phyloP scores from a whole-genome alignment of 805 yeast species.

The Candida loeiensis region DNA sequence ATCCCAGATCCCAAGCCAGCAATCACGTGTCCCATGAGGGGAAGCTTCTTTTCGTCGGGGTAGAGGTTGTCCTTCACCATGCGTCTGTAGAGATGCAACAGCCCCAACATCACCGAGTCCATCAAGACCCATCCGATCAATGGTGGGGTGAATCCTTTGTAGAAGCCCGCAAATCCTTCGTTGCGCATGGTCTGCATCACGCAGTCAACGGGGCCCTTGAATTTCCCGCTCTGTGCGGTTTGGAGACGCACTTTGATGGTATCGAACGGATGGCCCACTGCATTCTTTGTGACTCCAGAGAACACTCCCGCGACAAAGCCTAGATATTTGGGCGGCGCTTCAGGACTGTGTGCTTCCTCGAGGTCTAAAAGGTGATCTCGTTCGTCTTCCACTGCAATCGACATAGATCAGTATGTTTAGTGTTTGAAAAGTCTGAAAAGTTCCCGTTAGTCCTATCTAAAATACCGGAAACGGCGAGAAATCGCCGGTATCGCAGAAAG shows the following conservation, averaged over 20 bases:
- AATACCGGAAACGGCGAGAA: not conserved
- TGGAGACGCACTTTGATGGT: conserved; percentile 85
- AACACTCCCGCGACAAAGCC: conserved; percentile 89
- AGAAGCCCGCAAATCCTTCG: conserved; percentile 78
- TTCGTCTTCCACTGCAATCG: conserved; percentile 25
- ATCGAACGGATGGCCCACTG: conserved; percentile 92
- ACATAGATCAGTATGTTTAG: too few species aligned
- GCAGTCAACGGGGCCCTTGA: conserved; percentile 82
- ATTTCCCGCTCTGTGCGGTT: conserved; percentile 55
- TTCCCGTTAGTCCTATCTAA: not conserved
- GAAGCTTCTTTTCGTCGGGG: conserved; percentile 58
- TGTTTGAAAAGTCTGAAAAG: not conserved
- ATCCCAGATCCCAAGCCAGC: conserved; percentile 85
- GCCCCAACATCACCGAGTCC: conserved; percentile 91
- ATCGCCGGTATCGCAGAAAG: too few species aligned
- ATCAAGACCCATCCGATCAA: conserved; percentile 89
- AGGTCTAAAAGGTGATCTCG: conserved; percentile 22
- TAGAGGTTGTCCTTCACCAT: conserved; percentile 63
- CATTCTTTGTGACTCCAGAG: conserved; percentile 81
- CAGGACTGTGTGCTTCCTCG: conserved; percentile 10
- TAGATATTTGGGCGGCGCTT: conserved; percentile 47
- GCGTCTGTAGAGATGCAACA: conserved; percentile 72
- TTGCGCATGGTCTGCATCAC: conserved; percentile 63
- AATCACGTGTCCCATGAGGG: conserved; percentile 67
- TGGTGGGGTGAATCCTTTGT: conserved; percentile 91